These are phyloP conservation scores for Ustilago vetiveriae DNA, from an alignment of 1,284 basidiomycete genomes.

Conservation along the genomic window DNA sequence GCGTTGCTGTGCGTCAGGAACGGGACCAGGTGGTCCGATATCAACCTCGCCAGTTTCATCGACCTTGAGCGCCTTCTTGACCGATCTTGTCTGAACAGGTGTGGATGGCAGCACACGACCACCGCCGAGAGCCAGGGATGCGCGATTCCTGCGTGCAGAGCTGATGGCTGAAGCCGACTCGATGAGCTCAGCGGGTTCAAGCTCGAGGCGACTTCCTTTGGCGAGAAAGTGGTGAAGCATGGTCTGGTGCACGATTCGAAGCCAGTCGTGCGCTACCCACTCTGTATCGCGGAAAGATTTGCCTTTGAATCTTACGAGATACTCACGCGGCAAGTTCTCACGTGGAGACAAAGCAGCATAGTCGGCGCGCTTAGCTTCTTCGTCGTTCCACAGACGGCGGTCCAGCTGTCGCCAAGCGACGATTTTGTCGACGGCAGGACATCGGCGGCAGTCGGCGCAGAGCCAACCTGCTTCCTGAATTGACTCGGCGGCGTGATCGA, in stretches of 20 bases:
- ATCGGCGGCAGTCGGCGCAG: constrained; percentile 48
- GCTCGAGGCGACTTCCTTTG: constrained; percentile 47
- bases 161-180: constrained; percentile 20
- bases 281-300: constrained; percentile 47
- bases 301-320: constrained; percentile 56
- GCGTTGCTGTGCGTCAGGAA: constrained; percentile 47
- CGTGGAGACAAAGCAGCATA: constrained; percentile 25
- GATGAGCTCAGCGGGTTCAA: constrained; percentile 43
- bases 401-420: constrained; percentile 52
- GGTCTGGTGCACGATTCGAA: constrained; percentile 23
- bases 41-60: constrained; percentile 47
- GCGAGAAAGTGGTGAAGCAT: constrained; percentile 30
- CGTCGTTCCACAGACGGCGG: constrained; percentile 28
- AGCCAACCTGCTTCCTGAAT: constrained; percentile 33
- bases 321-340: constrained; percentile 50
- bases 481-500: constrained; percentile 34
- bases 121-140: constrained; percentile 26
- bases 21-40: constrained; percentile 41
- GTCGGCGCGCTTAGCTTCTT: constrained; percentile 16
- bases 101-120: constrained; percentile 12
- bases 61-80: constrained; percentile 38
- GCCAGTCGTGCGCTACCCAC: constrained; percentile 57
- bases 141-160: constrained; percentile 20
- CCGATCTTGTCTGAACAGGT: constrained; percentile 10
- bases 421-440: constrained; percentile 44